A percentile compares a stretch with the other conserved stretches of the same genome.
Conservation (phyloP, 768 basidiomycete species). For the Fistulinella prunicolor region DNA sequence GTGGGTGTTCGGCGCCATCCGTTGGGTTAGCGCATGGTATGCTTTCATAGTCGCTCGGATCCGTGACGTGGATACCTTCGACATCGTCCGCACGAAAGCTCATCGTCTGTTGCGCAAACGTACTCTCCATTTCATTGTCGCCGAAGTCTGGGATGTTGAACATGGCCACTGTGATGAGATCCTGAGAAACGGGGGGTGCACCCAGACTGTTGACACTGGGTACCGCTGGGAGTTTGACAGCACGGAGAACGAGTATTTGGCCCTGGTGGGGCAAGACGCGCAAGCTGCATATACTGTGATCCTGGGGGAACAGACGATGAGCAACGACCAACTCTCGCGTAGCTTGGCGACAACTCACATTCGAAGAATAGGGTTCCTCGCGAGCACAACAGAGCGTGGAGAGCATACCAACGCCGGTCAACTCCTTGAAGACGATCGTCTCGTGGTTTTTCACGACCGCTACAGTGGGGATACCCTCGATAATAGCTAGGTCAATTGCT, state of each 20-base stretch:
- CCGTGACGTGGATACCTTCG: conserved; percentile 35
- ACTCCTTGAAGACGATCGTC: conserved; percentile 42
- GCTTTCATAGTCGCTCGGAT: conserved; percentile 25
- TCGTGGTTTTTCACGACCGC: conserved; percentile 42
- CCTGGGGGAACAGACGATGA: conserved; percentile 29
- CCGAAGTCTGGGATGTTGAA: conserved; percentile 31
- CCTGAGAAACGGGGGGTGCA: conserved; percentile 20
- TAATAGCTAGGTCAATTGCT: conserved; percentile 40
- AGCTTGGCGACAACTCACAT: conserved; percentile 15
- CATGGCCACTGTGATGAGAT: conserved; percentile 31
- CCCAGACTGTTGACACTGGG: conserved; percentile 4
- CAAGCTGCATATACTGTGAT: conserved; percentile 49
- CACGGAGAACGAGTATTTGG: conserved; percentile 51
- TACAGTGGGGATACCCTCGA: conserved; percentile 41
- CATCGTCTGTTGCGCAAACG: conserved; percentile 25
- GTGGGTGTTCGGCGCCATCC: conserved; percentile 28
- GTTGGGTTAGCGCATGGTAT: conserved; percentile 12
- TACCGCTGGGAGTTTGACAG: conserved; percentile 24
- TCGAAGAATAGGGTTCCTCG: conserved; percentile 25
- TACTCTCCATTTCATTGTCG: conserved; percentile 26
- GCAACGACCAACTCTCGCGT: background rate
- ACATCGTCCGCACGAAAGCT: conserved; percentile 33
- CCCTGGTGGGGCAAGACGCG: conserved; percentile 51
- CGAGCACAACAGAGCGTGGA: conserved; percentile 41
- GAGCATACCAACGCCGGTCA: conserved; percentile 32